phyloP scores from a whole-genome alignment of 805 yeast species.

The Ascoidea rubescens region DNA sequence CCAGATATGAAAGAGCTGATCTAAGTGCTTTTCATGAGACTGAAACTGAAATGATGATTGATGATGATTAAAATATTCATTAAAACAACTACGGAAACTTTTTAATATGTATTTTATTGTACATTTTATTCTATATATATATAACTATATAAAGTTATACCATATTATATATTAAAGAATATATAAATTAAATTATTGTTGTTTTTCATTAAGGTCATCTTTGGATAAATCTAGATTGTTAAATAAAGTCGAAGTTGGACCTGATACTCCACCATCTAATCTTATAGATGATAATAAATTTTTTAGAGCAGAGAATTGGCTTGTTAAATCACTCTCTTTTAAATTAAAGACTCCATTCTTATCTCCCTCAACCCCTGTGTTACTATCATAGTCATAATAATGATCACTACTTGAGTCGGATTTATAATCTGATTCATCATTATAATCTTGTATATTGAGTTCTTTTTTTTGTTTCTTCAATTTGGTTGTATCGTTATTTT shows the following conservation, averaged over 20 bases:
- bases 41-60: not conserved
- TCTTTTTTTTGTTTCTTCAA: slow-evolving; percentile 1
- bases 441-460: slow-evolving; percentile 10
- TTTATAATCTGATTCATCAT: slow-evolving; percentile 7
- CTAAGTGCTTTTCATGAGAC: not conserved
- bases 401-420: not conserved
- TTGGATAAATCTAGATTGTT: no score
- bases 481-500: not conserved
- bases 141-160: no score
- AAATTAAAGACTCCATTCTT: slow-evolving; percentile 9
- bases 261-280: not conserved
- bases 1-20: not conserved
- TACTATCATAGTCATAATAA: not conserved
- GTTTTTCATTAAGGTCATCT: no score
- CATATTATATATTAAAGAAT: no score
- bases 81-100: no score
- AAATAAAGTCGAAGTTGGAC: not conserved
- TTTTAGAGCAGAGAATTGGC: not conserved
- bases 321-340: not conserved
- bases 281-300: not conserved
- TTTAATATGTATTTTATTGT: no score
- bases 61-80: not conserved
- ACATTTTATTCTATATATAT: no score
- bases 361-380: not conserved
- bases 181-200: no score